Evolutionary conservation across 306 rosid genomes (phyloP).

Genomic region (Prunus dulcis): DNA sequence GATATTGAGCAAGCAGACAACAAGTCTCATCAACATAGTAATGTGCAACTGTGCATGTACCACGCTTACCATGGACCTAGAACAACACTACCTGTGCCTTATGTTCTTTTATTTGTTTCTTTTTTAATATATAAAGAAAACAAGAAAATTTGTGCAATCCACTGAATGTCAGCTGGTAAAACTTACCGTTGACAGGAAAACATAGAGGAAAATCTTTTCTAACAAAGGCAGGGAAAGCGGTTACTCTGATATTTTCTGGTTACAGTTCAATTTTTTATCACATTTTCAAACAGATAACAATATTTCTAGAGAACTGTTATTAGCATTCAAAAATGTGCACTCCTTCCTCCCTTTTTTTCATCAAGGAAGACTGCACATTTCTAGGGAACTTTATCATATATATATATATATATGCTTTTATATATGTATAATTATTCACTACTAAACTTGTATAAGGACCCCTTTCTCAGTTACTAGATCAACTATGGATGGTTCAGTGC

Average conservation of each 20-base stretch:
- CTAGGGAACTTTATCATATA: too few relatives aligned
- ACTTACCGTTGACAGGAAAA: neutral
- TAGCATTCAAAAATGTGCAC: too few relatives aligned
- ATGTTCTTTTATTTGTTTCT: neutral
- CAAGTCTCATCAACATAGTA: slow-evolving; percentile 8
- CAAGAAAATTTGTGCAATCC: neutral
- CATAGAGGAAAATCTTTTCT: neutral
- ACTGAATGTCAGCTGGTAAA: neutral
- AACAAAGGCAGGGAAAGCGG: neutral
- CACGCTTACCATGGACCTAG: neutral
- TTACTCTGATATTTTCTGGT: neutral
- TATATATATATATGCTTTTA: neutral
- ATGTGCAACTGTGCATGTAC: neutral
- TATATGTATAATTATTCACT: neutral
- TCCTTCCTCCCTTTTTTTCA: too few relatives aligned
- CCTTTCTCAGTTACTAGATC: neutral
- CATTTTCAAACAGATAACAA: neutral
- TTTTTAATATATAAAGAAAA: neutral
- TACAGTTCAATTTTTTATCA: neutral
- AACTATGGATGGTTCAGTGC: neutral
- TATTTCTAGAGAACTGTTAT: neutral
- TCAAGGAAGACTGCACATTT: neutral
- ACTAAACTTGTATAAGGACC: neutral
- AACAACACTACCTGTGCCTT: neutral
- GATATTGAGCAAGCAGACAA: slow-evolving; percentile 19